Percentiles rank a stretch among this genome's conserved stretches.
Evolutionary conservation across 192 early-diverging fungal genomes (phyloP).

Genomic region (Backusella luteola): DNA sequence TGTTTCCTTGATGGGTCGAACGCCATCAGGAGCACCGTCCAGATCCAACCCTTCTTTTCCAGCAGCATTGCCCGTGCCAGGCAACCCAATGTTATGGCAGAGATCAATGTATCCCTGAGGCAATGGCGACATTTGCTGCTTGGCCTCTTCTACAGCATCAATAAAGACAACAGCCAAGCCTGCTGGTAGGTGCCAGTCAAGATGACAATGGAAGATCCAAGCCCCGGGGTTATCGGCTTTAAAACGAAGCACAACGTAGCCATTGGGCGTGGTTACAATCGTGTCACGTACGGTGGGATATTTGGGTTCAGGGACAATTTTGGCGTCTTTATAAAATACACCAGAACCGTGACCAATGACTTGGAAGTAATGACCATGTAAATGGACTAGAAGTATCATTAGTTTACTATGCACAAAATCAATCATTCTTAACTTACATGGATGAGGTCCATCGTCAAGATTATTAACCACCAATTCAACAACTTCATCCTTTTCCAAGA

Average conservation of each 20-base stretch:
- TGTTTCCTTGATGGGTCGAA: slow-evolving; percentile 45
- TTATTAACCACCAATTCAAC: slow-evolving; percentile 77
- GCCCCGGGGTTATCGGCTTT: slow-evolving; percentile 78
- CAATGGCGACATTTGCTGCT: slow-evolving; percentile 44
- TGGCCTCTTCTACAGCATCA: slow-evolving; percentile 65
- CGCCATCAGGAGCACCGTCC: slow-evolving; percentile 50
- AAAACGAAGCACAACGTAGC: slow-evolving; percentile 72
- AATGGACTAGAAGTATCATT: slow-evolving; percentile 57
- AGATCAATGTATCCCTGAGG: slow-evolving; percentile 58
- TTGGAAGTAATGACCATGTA: slow-evolving; percentile 85
- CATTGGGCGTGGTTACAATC: slow-evolving; percentile 62
- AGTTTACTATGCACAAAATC: too few species aligned
- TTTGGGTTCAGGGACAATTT: slow-evolving; percentile 28
- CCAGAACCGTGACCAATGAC: slow-evolving; percentile 62
- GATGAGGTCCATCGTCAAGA: slow-evolving; percentile 68
- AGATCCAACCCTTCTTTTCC: slow-evolving; percentile 70
- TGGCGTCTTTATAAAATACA: slow-evolving; percentile 49
- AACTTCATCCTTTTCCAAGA: slow-evolving; percentile 60
- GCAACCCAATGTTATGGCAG: slow-evolving; percentile 57
- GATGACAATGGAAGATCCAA: slow-evolving; percentile 89
- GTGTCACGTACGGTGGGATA: slow-evolving; percentile 78
- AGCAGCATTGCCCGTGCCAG: slow-evolving; percentile 68
- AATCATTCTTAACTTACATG: slow-evolving; percentile 15
- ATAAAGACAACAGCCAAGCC: slow-evolving; percentile 72
- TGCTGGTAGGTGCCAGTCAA: slow-evolving; percentile 70